Conservation (phyloP, 2,329 filamentous ascomycete genomes). For the Fusarium agapanthi region DNA sequence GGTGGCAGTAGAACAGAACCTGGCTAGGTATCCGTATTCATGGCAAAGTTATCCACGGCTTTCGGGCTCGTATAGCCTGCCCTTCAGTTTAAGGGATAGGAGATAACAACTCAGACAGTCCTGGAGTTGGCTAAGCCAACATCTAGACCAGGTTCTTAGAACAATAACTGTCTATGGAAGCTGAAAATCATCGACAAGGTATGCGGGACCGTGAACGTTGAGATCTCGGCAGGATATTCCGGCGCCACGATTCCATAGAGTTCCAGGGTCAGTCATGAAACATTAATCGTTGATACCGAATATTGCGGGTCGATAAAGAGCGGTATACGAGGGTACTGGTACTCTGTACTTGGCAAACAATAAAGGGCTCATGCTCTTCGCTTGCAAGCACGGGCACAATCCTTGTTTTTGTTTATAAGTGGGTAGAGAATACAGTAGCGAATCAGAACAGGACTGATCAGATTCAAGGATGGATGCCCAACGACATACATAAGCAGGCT, state of each 20-base stretch:
- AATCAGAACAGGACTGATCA: neutral
- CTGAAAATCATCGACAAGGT: slow-evolving; percentile 19
- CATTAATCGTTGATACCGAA: slow-evolving; percentile 1
- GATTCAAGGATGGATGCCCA: slow-evolving; percentile 21
- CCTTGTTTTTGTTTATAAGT: slow-evolving; percentile 11
- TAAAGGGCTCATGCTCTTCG: slow-evolving; percentile 2
- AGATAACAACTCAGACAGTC: neutral
- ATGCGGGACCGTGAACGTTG: slow-evolving; percentile 18
- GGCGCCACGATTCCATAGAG: slow-evolving; percentile 27
- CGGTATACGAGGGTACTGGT: slow-evolving; percentile 13
- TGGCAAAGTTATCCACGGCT: neutral
- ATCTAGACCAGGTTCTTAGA: neutral
- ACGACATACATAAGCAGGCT: neutral
- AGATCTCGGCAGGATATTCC: slow-evolving; percentile 20
- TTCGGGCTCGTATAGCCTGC: neutral
- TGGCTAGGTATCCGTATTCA: neutral
- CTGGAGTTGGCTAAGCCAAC: slow-evolving; percentile 9
- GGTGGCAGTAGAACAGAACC: neutral
- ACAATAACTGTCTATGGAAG: slow-evolving; percentile 16
- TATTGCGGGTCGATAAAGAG: slow-evolving; percentile 25
- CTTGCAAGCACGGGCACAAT: neutral
- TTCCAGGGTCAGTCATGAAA: slow-evolving; percentile 9
- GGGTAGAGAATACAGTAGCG: slow-evolving; percentile 2
- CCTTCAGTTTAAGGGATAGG: neutral
- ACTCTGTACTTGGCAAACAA: neutral